Evolutionary conservation across 164 flowering plant species (phyloP).

Genomic region (Brasenia schreberi): DNA sequence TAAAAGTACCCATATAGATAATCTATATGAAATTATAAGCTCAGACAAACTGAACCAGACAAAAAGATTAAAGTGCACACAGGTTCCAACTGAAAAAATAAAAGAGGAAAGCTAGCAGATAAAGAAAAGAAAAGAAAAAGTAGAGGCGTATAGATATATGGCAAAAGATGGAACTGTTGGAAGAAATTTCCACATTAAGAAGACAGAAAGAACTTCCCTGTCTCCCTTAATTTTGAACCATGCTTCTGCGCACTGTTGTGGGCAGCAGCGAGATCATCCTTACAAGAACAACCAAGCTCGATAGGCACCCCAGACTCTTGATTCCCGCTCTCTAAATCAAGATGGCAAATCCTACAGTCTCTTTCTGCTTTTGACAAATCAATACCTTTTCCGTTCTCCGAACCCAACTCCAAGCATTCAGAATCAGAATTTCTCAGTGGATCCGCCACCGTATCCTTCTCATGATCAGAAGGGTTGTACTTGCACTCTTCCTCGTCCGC

Average conservation of each 20-base stretch:
- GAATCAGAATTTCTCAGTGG: slow-evolving; percentile 34
- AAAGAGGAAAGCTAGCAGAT: no score
- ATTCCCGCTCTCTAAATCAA: slow-evolving; percentile 29
- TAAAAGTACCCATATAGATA: no score
- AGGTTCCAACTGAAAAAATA: no score
- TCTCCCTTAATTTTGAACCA: slow-evolving; percentile 39
- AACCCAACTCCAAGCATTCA: slow-evolving; percentile 32
- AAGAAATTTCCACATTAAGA: not conserved
- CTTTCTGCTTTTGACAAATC: slow-evolving; percentile 39
- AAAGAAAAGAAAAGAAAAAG: no score
- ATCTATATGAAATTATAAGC: no score
- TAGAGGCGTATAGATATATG: no score
- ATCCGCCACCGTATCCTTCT: slow-evolving; percentile 22
- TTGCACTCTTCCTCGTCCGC: slow-evolving; percentile 38
- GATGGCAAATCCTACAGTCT: slow-evolving; percentile 13
- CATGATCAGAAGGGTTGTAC: slow-evolving; percentile 29
- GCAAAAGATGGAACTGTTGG: no score
- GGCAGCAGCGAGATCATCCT: slow-evolving; percentile 82
- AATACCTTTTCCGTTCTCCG: slow-evolving; percentile 19
- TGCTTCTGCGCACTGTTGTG: slow-evolving; percentile 66
- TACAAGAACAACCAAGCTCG: slow-evolving; percentile 84
- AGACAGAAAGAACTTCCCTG: slow-evolving; percentile 36
- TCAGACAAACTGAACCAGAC: no score
- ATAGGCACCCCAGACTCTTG: slow-evolving; percentile 57
- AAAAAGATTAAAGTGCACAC: no score